Evolutionary conservation across 179 eudicot genomes (phyloP), one percentile per base, ranked within the genome.

Genomic region (Actinidia polygama): DNA sequence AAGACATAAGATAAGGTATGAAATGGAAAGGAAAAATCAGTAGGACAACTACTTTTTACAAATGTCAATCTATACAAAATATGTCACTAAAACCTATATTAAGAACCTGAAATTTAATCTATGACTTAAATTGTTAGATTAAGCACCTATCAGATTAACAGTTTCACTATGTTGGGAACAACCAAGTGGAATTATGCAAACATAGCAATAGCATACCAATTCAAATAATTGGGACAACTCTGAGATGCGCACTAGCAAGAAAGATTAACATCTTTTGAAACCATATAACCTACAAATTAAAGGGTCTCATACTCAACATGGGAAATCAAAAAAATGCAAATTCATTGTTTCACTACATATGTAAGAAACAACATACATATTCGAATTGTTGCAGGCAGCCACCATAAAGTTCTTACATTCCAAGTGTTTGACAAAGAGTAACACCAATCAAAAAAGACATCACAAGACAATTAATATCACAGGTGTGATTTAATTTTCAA

Each of bases 121-220:
- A 55, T 4, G 49, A 9, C 50, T 23, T 30, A 53, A 75, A 40
- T 55, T 46, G 78, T 24, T 6, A 75, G 47, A 50, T 50, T 73
- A 49, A 10, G 46, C 71, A 18, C 53, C 59, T 73, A 49, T 49
- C 4, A 73, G 40, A 54, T 50, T 23, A 73, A 26, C 4, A 73
- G 40, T 26, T 50, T 50, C 50, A 26, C 59, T 10, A 21, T 10
- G 59, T 5, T 21, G 40, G 36, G 4, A 16, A 50, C 46, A 23
- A 51, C 79, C 79, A 18, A 44, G 50, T 76, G 50, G 51, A 55
- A 76, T 58, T 57, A 50, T 57, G 79, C 26, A 58, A 46, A 77
- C 54, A 47, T 46, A 71, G 54, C 54, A 71, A 71, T 44, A 44
- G 23, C 75, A 16, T 47, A n/a, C 15, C 3, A 23, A 69, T 69